phyloP scores from a whole-genome alignment of 2,329 filamentous ascomycete genomes.

The Incumbomyces delicatus region DNA sequence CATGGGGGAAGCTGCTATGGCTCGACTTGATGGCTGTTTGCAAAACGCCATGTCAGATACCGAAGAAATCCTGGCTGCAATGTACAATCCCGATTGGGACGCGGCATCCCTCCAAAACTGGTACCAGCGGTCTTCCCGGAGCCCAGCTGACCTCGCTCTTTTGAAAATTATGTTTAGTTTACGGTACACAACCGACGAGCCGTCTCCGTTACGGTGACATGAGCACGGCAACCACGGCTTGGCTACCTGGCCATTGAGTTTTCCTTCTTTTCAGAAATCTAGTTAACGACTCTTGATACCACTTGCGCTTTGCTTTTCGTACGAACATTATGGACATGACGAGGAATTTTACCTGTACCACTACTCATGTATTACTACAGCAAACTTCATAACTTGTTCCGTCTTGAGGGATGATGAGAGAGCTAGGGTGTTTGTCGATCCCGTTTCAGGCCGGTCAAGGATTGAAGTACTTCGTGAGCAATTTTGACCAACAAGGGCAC shows the following conservation, averaged over 20 bases:
- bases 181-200: slow-evolving; percentile 4
- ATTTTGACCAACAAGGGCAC: too few relatives aligned
- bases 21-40: slow-evolving; percentile 1
- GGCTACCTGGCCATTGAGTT: too few relatives aligned
- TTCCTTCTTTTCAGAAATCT: neutral
- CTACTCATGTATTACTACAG: neutral
- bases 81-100: slow-evolving; percentile 7
- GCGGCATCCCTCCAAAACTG: slow-evolving; percentile 3
- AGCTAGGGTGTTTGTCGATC: neutral
- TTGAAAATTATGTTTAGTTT: slow-evolving; percentile 8
- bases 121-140: slow-evolving; percentile 4
- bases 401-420: neutral
- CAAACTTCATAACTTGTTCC: neutral
- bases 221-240: too few relatives aligned
- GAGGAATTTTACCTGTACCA: neutral
- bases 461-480: too few relatives aligned
- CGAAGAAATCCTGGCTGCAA: slow-evolving; percentile 5
- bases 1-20: neutral
- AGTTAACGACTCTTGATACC: neutral
- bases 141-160: slow-evolving; percentile 2
- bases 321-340: neutral
- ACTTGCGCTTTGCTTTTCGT: neutral
- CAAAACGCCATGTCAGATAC: slow-evolving; percentile 5
- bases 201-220: neutral
- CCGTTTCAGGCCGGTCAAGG: neutral